Evolutionary conservation across 768 basidiomycete species (phyloP), one percentile per base, ranked within the genome.

Genomic region (Leccinum imitatum): DNA sequence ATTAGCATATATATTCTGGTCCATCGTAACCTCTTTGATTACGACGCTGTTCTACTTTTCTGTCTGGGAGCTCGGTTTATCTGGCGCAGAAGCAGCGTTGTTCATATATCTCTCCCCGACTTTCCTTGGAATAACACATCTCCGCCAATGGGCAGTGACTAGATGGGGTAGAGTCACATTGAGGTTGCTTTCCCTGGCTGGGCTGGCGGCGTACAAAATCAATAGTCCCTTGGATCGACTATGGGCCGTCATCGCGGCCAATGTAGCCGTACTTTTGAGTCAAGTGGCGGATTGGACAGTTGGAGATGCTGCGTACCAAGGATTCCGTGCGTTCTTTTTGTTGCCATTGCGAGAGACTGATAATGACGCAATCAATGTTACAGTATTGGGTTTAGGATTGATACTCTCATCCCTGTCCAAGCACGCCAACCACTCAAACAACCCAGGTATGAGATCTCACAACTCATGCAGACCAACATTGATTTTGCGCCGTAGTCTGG

Each of bases 11-110:
- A 77, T 89, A 17, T 91, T 88, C 72, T 93, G 90, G 90, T 90
- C 92, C 1, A 80, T 91, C 52, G 85, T 90, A 70, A 95, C 93
- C 1, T 81, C 85, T 3, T 83, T 94, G 19, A 82, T 87, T 6
- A 87, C 89, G 1, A 86, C 90, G 4, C 78, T 95, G 4, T 95
- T 95, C 77, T 95, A 95, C 75, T 95, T 93, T 76, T 93, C 91
- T 25, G 85, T 96, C 19, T 95, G 93, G 93, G 83, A 92, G 69
- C 85, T 95, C 17, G 91, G 89, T 27, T 80, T 95, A 31, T 85
- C 90, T 11, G 94, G 94, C 5, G 84, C 87, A 37, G 94, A 96
- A 69, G 78, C 91, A 15, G 83, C 92, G 0, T 75, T 93, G 3
- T 76, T 95, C 9, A 81, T 83, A 8, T 84, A 85, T 8, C 80